A percentile compares a stretch with the other conserved stretches of the same genome.
phyloP scores from a whole-genome alignment of 1,284 basidiomycete species.

The Vanrija humicola region DNA sequence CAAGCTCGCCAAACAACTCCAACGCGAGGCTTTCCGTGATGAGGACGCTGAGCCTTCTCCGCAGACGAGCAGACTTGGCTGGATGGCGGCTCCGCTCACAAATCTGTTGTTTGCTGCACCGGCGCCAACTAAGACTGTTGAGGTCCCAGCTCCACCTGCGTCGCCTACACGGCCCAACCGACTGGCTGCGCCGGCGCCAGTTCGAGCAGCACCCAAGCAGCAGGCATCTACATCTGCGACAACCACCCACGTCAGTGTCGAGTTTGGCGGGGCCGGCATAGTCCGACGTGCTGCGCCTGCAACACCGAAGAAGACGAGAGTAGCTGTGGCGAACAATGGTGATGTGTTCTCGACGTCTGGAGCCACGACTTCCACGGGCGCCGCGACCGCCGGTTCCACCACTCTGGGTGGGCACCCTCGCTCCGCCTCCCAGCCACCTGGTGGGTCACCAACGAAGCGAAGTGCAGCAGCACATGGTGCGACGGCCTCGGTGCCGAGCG shows the following conservation, averaged over 20 bases:
- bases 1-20: slow-evolving; percentile 63
- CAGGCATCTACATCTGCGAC: slow-evolving; percentile 76
- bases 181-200: slow-evolving; percentile 18
- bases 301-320: slow-evolving; percentile 2
- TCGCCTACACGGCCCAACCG: slow-evolving; percentile 1
- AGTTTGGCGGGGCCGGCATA: slow-evolving; percentile 71
- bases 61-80: slow-evolving; percentile 51
- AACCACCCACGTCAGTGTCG: slow-evolving; percentile 84
- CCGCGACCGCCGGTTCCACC: slow-evolving; percentile 21
- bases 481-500: too few species aligned
- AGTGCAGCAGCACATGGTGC: too few species aligned
- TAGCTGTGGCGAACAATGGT: neutral
- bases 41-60: slow-evolving; percentile 52
- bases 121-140: slow-evolving; percentile 12
- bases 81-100: slow-evolving; percentile 62
- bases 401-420: too few species aligned
- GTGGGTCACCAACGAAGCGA: too few species aligned
- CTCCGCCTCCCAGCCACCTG: too few species aligned
- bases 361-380: slow-evolving; percentile 15
- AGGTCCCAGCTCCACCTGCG: slow-evolving; percentile 4
- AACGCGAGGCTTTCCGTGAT: slow-evolving; percentile 55
- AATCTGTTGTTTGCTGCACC: slow-evolving; percentile 45
- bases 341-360: slow-evolving; percentile 3
- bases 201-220: slow-evolving; percentile 58
- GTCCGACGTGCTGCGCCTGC: slow-evolving; percentile 66